Conservation (phyloP, 805 yeast genomes). For the Candida peoriensis region DNA sequence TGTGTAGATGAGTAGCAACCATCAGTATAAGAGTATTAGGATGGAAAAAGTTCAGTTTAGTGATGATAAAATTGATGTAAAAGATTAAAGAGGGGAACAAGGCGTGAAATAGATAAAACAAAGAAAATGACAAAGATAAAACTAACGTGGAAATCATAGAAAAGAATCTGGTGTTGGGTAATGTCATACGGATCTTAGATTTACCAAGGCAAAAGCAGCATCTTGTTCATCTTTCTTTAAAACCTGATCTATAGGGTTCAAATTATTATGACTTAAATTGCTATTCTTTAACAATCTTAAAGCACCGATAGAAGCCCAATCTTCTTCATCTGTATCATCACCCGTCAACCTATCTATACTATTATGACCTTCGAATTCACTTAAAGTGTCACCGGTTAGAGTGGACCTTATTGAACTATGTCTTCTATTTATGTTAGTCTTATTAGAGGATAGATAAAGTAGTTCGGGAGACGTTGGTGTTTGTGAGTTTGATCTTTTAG, state of each 20-base stretch:
- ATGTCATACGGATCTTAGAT: constrained; percentile 34
- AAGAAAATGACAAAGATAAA: too few relatives aligned
- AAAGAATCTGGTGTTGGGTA: too few relatives aligned
- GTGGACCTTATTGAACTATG: constrained; percentile 35
- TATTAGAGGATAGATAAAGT: constrained; percentile 12
- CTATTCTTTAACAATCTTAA: constrained; percentile 44
- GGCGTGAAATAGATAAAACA: too few relatives aligned
- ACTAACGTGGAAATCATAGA: too few relatives aligned
- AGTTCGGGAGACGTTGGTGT: constrained; percentile 31
- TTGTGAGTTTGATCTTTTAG: constrained; percentile 30
- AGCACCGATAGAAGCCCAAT: constrained; percentile 91
- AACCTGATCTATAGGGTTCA: constrained; percentile 9
- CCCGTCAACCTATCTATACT: constrained; percentile 4
- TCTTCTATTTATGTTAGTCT: constrained; percentile 18
- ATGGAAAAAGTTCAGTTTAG: too few relatives aligned
- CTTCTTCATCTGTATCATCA: constrained; percentile 90
- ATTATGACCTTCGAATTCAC: constrained; percentile 4
- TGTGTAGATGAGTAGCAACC: too few relatives aligned
- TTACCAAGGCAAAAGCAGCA: constrained; percentile 65
- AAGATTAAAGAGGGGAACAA: too few relatives aligned
- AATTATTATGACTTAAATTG: constrained; percentile 5
- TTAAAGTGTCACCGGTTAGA: constrained; percentile 30
- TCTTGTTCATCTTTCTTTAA: constrained; percentile 37
- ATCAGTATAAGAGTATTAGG: too few relatives aligned
- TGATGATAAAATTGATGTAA: too few relatives aligned